Evolutionary conservation across 192 early-diverging fungal genomes (phyloP), one percentile per base, ranked within the genome.

Genomic region (Globomyces pollinis-pini): DNA sequence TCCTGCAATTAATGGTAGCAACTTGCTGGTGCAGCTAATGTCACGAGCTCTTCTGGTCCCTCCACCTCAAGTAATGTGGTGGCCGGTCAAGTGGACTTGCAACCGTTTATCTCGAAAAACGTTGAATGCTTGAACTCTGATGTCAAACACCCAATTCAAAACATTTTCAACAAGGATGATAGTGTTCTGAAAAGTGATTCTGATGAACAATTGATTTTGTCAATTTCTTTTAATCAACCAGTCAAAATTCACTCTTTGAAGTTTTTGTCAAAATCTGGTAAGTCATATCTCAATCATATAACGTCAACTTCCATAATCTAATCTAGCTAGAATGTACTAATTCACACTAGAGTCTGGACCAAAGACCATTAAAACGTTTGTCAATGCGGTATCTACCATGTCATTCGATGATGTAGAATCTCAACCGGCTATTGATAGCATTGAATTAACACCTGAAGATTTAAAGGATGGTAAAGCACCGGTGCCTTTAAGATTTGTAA

Each of bases 161-260:
- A 88, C 58, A 76, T 90, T 15, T 88, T 95, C 62, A 79, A 81
- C 13, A 76, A 79, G 31, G 84, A 83, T 50, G 83, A 80, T 9
- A 68, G 77, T 1, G 84, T 71, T 42, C 65, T 98, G 43, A 88
- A 98, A 66, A 88, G 85, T 69, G 94, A 98, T 73, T 90, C 90
- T 1, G 94, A 98, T 67, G 94, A 95, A 77, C 94, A 98, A 61
- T 70, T 98, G 38, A 85, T 98, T 34, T 77, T 95, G 31, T 78
- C 31, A 11, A 28, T 98, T 47, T 80, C 87, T 20, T 98, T 98
- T 65, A 92, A 88, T 67, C 90, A 94, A 76, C 66, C 84, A 30
- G 77, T 89, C 31, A 87, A 87, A 63, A 20, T 89, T 38, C 84
- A 87, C 64, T 84, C 84, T 2, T 38, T 89, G 38, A 84, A 80